Conservation (phyloP, 371 early-diverging fungal species). For the Mucor lusitanicus region DNA sequence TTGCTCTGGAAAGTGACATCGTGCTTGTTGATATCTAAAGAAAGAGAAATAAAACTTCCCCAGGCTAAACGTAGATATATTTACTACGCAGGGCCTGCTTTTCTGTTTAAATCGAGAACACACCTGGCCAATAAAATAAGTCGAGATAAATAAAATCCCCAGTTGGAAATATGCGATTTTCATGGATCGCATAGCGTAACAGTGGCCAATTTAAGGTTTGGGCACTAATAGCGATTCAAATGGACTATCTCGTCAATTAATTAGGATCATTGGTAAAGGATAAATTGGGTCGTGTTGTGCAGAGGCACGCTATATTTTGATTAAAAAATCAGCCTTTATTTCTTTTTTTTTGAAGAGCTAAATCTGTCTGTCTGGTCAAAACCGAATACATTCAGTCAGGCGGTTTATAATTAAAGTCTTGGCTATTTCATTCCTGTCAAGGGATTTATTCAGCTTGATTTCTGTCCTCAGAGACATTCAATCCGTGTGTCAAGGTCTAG, state of each 20-base stretch:
- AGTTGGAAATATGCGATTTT: too few species aligned
- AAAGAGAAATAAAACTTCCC: not conserved
- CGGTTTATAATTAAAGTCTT: not conserved
- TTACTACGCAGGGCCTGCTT: not conserved
- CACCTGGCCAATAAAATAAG: not conserved
- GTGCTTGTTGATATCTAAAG: not conserved
- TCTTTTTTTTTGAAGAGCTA: not conserved
- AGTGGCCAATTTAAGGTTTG: not conserved
- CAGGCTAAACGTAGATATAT: not conserved
- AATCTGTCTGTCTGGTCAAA: not conserved
- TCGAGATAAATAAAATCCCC: not conserved
- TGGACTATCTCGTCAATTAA: too few species aligned
- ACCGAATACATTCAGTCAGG: not conserved
- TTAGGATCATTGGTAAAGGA: too few species aligned
- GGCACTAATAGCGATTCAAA: too few species aligned
- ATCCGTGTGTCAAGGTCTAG: too few species aligned
- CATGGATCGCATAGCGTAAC: not conserved
- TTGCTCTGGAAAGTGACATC: slow-evolving; percentile 2
- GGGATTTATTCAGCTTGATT: too few species aligned
- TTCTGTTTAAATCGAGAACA: not conserved
- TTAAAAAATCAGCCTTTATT: not conserved
- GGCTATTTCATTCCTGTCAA: not conserved
- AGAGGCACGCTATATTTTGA: too few species aligned
- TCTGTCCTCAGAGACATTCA: too few species aligned
- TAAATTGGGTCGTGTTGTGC: too few species aligned